Base-by-base conservation (phyloP, 306 rosid genomes). In the Luffa aegyptiaca region DNA sequence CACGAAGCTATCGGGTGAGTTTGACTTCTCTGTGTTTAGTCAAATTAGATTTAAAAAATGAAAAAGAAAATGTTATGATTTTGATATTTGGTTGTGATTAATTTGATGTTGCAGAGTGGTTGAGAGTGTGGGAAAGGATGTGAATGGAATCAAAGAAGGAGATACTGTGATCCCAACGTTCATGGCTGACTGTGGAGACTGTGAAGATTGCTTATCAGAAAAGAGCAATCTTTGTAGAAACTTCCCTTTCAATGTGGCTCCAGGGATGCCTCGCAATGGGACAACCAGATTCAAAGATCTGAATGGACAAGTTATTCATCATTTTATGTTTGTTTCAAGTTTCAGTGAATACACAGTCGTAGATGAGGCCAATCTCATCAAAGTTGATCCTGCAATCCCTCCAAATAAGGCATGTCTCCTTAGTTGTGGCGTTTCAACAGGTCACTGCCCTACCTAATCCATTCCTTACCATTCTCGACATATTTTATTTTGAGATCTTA, bases 1-100 rank as follows among this genome's bases (percentile, higher is more conserved):
- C 97, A 94, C 57, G 97, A 94, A 80, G 97, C 98, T 20, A 58
- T 94, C 59, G 97, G 98, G 98, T 82, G 75, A 80, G 82, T 58
- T 26, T 26, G 31, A 26, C 64, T 37, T 45, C 77, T 41, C 11
- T 5, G 7, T 11, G 10, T 65, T 65, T 17, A 0, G 31, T 26
- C 31, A 26, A 26, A 26, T 26, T 26, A 26, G 31, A 26, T 26
- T 26, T 26, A 26, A 26, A 26, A 26, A 26, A 1, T 26, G 31
- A 26, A 26, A 26, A 26, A 26, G 31, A 26, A 26, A 26, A 26
- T 26, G 31, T 26, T 26, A 26, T 26, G 1, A 26, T 26, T 26
- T 26, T 26, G 31, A 26, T 26, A n/a, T n/a, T n/a, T n/a, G n/a
- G n/a, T n/a, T n/a, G 31, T 26, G 31, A 26, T 26, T 26, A 6